Base-by-base conservation (phyloP, 805 yeast species). In the Hanseniaspora mollemarum region DNA sequence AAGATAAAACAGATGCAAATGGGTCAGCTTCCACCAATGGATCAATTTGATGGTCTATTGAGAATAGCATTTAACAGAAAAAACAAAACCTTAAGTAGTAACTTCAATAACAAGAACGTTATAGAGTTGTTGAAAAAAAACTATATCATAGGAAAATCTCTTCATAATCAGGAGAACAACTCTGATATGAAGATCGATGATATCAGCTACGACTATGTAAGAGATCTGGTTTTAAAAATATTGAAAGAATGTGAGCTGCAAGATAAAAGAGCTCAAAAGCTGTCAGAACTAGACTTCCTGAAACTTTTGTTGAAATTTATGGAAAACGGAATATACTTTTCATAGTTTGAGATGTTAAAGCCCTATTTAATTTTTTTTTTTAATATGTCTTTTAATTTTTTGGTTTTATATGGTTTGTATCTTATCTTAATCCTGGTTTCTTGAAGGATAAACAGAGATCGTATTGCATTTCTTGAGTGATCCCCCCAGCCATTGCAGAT, bases 21-120 rank as follows among this genome's bases (percentile, higher is more conserved):
- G 15, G 51, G 51, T 1, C 51, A 46, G n/a, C 33, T 46, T 4
- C 51, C 51, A 18, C 51, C 51, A 9, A 90, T 80, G 63, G 76
- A 83, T 60, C 98, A 92, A 66, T 92, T 97, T 97, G 98, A 92
- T 62, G 98, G 98, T 2, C 70, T 92, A 32, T 71, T 92, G 56
- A 77, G 98, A 57, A 84, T 92, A 53, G 84, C 87, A 44, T 92
- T 92, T 63, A 94, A 86, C 41, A 77, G 98, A 62, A 90, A 90
- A 66, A 92, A 92, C 66, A 83, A 88, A 66, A 92, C 95, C 8
- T 76, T 92, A 29, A 78, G 88, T 24, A 95, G 97, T 0, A 95
- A 94, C 0, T 92, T 92, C 71, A 87, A 84, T 65, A 81, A 92
- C 15, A 69, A 74, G 18, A 81, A 92, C 50, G 83, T 90, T 16